These are phyloP conservation scores for Tulasnella sp. DNA, from an alignment of 768 basidiomycete genomes.

Conservation along the genomic window DNA sequence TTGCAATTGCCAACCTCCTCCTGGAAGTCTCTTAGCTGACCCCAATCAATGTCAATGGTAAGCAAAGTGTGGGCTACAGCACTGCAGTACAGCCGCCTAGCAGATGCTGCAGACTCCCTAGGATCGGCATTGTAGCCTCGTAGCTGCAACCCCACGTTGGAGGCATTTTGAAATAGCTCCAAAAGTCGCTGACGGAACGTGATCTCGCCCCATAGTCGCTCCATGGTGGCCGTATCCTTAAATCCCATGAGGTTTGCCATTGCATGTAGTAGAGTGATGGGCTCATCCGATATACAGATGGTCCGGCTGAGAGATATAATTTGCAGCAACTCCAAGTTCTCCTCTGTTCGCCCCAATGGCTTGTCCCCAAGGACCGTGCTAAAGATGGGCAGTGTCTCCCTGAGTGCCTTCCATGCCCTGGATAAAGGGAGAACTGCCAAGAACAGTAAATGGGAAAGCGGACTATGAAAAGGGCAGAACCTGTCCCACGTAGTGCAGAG, in stretches of 20 bases:
- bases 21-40: no score
- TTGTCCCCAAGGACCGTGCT: neutral
- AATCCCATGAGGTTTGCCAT: neutral
- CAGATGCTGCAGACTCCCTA: neutral
- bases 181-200: neutral
- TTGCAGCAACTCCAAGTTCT: neutral
- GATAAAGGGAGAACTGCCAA: no score
- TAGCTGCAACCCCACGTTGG: neutral
- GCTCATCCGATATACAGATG: neutral
- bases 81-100: neutral
- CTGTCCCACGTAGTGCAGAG: neutral
- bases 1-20: no score
- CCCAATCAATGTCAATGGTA: neutral
- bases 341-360: neutral
- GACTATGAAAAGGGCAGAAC: neutral
- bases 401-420: no score
- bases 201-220: neutral
- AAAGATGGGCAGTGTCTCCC: no score
- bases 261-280: neutral
- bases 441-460: neutral
- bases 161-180: neutral
- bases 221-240: neutral
- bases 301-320: neutral
- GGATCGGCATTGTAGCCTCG: neutral
- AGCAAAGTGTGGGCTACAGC: neutral